Percentiles rank a stretch among this genome's conserved stretches.
These are phyloP conservation scores for Lentinula edodes DNA, from an alignment of 768 basidiomycete genomes.

Conservation along the genomic window DNA sequence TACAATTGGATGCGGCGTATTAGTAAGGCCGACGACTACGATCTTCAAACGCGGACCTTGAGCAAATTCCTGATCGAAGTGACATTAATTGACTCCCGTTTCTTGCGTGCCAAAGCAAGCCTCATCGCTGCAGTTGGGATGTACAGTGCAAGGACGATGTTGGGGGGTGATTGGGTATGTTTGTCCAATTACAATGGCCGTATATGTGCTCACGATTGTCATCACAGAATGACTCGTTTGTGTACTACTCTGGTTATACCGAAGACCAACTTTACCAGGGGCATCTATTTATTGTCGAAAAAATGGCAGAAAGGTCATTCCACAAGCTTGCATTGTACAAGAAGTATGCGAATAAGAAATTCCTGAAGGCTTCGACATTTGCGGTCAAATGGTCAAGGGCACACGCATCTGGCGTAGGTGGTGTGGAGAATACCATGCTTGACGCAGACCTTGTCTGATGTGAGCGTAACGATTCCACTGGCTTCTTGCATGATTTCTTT, in stretches of 20 bases:
- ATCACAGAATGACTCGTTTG: conserved; percentile 79
- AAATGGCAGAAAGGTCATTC: conserved; percentile 76
- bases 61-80: conserved; percentile 98
- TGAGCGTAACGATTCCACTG: not conserved
- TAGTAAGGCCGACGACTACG: conserved; percentile 98
- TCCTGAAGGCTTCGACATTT: conserved; percentile 84
- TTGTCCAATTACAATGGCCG: conserved; percentile 16
- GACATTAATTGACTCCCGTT: conserved; percentile 87
- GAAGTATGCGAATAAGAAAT: conserved; percentile 98
- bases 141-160: conserved; percentile 93
- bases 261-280: conserved; percentile 84
- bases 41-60: conserved; percentile 93
- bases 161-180: conserved; percentile 95
- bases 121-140: conserved; percentile 94
- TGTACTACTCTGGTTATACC: conserved; percentile 89
- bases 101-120: conserved; percentile 90
- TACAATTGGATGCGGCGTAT: conserved; percentile 99
- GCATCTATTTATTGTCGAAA: conserved; percentile 76
- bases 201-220: conserved; percentile 24
- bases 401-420: conserved; percentile 32
- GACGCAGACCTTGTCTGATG: conserved; percentile 15
- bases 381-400: conserved; percentile 70
- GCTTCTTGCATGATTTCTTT: conserved; percentile 5
- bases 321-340: conserved; percentile 83
- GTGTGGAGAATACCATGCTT: conserved; percentile 40